A percentile compares a stretch with the other conserved stretches of the same genome.
phyloP scores from a whole-genome alignment of 2,329 filamentous ascomycete species.

The Microsporum ferrugineum region DNA sequence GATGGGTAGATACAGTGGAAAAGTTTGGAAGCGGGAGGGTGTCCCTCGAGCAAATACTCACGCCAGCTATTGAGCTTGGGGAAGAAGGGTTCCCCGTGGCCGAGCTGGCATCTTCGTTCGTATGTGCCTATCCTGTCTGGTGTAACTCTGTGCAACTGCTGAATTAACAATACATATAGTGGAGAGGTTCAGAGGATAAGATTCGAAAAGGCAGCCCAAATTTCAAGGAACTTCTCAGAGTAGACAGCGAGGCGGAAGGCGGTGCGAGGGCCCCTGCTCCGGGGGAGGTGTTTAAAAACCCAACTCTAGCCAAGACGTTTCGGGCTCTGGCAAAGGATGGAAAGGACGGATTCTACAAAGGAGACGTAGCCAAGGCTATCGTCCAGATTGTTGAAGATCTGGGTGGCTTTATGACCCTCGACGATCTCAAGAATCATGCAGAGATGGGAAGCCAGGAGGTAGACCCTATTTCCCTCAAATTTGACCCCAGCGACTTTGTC shows the following conservation, averaged over 20 bases:
- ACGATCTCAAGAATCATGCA: constrained; percentile 69
- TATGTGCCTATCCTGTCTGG: constrained; percentile 36
- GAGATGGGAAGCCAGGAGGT: constrained; percentile 64
- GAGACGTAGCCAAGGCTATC: constrained; percentile 67
- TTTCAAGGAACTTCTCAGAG: constrained; percentile 74
- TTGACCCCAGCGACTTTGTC: constrained; percentile 53
- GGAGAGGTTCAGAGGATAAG: constrained; percentile 52
- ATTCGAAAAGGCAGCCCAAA: constrained; percentile 73
- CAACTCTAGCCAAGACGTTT: constrained; percentile 70
- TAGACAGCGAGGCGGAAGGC: constrained; percentile 53
- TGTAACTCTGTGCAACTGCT: background rate
- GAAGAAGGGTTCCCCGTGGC: constrained; percentile 86
- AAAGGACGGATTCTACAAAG: constrained; percentile 84
- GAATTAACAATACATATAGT: constrained; percentile 41
- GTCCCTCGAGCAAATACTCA: constrained; percentile 62
- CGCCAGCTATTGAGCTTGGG: constrained; percentile 70
- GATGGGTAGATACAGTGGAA: constrained; percentile 83
- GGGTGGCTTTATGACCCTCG: constrained; percentile 66
- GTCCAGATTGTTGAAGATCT: constrained; percentile 64
- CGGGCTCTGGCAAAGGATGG: constrained; percentile 64
- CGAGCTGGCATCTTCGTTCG: constrained; percentile 58
- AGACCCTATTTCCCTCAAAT: constrained; percentile 71
- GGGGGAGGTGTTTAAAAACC: constrained; percentile 84
- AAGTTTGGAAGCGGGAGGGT: constrained; percentile 82
- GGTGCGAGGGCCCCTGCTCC: constrained; percentile 63